phyloP scores from a whole-genome alignment of 257 asterid species.

The Parsonsia alboflavescens region DNA sequence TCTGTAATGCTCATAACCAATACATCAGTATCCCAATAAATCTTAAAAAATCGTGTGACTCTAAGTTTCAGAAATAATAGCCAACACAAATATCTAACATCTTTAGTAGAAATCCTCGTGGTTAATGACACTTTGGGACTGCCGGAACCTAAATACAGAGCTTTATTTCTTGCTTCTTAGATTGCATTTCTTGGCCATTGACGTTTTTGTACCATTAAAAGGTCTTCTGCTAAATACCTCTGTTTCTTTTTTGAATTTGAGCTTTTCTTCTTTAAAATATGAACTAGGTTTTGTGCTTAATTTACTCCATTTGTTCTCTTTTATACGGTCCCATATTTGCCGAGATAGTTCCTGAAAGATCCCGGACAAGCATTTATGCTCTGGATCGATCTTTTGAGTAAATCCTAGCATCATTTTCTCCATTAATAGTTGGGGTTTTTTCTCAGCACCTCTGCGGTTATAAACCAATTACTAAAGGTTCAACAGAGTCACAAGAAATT shows the following conservation, averaged over 20 bases:
- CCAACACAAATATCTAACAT: no score
- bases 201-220: not conserved
- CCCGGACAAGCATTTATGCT: slow-evolving; percentile 78
- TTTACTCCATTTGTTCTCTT: not conserved
- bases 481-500: slow-evolving; percentile 30
- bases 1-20: no score
- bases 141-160: not conserved
- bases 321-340: slow-evolving; percentile 77
- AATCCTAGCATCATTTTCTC: slow-evolving; percentile 78
- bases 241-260: not conserved
- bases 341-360: slow-evolving; percentile 73
- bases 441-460: slow-evolving; percentile 67
- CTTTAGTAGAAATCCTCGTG: not conserved
- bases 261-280: no score
- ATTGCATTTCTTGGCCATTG: not conserved
- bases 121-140: not conserved
- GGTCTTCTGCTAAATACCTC: not conserved
- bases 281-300: not conserved
- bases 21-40: no score
- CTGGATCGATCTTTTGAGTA: slow-evolving; percentile 79
- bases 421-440: slow-evolving; percentile 72
- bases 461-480: slow-evolving; percentile 47
- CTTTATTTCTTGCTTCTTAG: not conserved
- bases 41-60: no score
- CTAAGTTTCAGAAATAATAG: no score